Percentiles rank a stretch among this genome's conserved stretches.
These are phyloP conservation scores for Synchytrium microbalum DNA, from an alignment of 371 early-diverging fungal genomes.

Conservation along the genomic window DNA sequence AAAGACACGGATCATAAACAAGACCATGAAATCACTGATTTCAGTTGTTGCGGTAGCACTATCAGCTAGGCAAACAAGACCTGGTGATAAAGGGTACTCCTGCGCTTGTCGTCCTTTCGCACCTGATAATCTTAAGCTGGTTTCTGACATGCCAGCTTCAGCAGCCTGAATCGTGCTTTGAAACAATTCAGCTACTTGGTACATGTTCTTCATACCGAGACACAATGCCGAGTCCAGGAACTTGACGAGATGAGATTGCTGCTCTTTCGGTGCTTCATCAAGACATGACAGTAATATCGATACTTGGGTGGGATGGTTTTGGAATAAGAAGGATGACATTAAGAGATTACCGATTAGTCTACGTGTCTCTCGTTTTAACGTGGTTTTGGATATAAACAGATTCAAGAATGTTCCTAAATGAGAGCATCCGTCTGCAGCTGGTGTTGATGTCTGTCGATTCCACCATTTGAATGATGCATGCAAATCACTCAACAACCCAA, in stretches of 20 bases:
- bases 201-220: neutral
- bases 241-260: constrained; percentile 6
- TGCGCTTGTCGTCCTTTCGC: neutral
- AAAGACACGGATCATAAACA: neutral
- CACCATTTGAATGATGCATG: constrained; percentile 61
- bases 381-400: neutral
- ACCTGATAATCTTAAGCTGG: neutral
- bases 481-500: constrained; percentile 51
- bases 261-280: neutral
- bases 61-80: neutral
- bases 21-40: neutral
- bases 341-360: constrained; percentile 1
- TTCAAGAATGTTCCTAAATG: neutral
- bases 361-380: neutral
- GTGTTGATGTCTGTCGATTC: neutral
- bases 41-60: neutral
- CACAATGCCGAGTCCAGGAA: neutral
- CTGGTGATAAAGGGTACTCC: neutral
- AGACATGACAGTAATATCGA: neutral
- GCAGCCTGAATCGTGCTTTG: neutral
- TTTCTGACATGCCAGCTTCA: neutral
- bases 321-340: neutral
- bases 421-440: no score
- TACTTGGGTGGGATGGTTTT: neutral
- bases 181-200: neutral